Evolutionary conservation across 768 basidiomycete species (phyloP).

Genomic region (Xerocomus potaroensis): DNA sequence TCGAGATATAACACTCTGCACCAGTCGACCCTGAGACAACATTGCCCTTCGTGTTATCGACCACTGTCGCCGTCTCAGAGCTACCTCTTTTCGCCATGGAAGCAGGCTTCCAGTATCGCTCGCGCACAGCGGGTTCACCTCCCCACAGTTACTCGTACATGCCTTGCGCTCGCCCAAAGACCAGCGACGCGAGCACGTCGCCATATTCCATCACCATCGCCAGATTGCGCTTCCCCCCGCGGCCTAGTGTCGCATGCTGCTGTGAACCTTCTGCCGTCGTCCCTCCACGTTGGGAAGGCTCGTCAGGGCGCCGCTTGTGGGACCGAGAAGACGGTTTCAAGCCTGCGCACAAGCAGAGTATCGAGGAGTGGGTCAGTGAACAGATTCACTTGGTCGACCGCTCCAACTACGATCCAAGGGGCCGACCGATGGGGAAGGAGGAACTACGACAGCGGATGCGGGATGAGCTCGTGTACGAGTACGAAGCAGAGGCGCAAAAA

Average conservation of each 20-base stretch:
- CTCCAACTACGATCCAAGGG: slow-evolving; percentile 25
- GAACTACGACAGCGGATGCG: slow-evolving; percentile 38
- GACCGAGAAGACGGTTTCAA: slow-evolving; percentile 47
- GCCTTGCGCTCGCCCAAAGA: slow-evolving; percentile 20
- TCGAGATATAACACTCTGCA: slow-evolving; percentile 29
- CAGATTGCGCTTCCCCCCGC: slow-evolving; percentile 21
- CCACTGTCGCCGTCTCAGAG: slow-evolving; percentile 1
- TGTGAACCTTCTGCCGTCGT: slow-evolving; percentile 11
- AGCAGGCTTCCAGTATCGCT: slow-evolving; percentile 26
- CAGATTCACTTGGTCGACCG: slow-evolving; percentile 40
- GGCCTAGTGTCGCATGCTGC: slow-evolving; percentile 12
- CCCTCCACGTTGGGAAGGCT: slow-evolving; percentile 26
- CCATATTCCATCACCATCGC: slow-evolving; percentile 15
- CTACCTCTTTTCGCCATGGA: slow-evolving; percentile 21
- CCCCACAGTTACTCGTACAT: slow-evolving; percentile 15
- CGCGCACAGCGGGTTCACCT: slow-evolving; percentile 21
- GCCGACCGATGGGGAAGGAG: slow-evolving; percentile 26
- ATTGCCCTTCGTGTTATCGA: slow-evolving; percentile 13
- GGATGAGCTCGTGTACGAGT: slow-evolving; percentile 51
- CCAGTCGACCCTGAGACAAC: slow-evolving; percentile 16
- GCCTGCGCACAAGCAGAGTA: slow-evolving; percentile 44
- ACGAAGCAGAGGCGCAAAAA: slow-evolving; percentile 47
- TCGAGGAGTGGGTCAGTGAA: slow-evolving; percentile 62
- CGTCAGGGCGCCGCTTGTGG: slow-evolving; percentile 33
- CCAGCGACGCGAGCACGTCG: slow-evolving; percentile 11